Evolutionary conservation across 2,329 filamentous ascomycete genomes (phyloP), one percentile per base, ranked within the genome.

Genomic region (Phialophora chinensis): DNA sequence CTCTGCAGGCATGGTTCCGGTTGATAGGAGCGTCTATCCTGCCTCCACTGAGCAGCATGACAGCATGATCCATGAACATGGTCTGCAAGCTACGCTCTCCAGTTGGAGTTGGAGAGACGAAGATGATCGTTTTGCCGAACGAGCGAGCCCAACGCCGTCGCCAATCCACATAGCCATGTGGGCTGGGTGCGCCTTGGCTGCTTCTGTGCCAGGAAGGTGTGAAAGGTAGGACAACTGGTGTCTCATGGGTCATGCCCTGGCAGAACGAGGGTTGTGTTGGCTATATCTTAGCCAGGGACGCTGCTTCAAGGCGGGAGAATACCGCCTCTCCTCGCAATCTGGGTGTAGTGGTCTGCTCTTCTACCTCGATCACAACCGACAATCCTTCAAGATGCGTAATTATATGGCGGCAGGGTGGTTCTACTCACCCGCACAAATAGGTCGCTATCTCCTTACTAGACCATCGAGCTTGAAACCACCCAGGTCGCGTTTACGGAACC

Each of bases 371-470:
- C 17, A 44, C 38, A 44, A 44, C 2, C 38, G 17, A n/a, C 38
- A 44, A 20, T n/a, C 38, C 23, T 62, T 25, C 67, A 67, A 66
- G 2, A 76, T 76, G 74, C 73, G 69, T 60, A 76, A 76, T 55
- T 67, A 72, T 69, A 76, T 75, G 74, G 71, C 68, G 65, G 69
- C 71, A 12, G 73, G 74, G 66, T 75, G 74, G 74, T 76, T 74
- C 53, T 77, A 75, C 65, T 78, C 77, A 42, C 73, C 74, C 23
- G 53, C 64, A 3, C 76, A 78, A 57, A 76, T 79, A 20, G 17
- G 14, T 14, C 73, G 70, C 23, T 79, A 79, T 57, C 72, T 79
- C 61, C 66, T 72, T 25, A 76, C 77, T 4, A 44, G 38, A 44
- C 38, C 38, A 44, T n/a, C 38, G 5, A 44, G 38, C 38, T 11